Percentiles rank a stretch among this genome's conserved stretches.
phyloP scores from a whole-genome alignment of 2,329 filamentous ascomycete species.

The Zymoseptoria tritici region DNA sequence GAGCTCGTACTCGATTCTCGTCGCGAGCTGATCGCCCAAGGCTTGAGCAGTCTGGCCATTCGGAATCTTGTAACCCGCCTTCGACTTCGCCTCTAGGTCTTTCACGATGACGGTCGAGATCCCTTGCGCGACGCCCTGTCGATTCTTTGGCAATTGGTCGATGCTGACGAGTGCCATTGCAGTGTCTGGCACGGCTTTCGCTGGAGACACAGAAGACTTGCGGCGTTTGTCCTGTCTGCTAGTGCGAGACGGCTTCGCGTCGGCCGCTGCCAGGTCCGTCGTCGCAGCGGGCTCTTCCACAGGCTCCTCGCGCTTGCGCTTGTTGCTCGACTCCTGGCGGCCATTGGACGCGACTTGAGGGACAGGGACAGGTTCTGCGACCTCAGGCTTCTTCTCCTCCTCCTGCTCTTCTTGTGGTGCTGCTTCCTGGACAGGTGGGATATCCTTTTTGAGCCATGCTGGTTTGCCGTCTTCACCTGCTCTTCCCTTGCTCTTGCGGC shows the following conservation, averaged over 20 bases:
- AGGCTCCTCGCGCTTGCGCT: slow-evolving; percentile 27
- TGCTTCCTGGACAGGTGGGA: slow-evolving; percentile 8
- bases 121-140: slow-evolving; percentile 62
- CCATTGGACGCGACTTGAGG: neutral
- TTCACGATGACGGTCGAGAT: slow-evolving; percentile 63
- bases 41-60: slow-evolving; percentile 57
- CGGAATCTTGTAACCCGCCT: slow-evolving; percentile 56
- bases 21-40: slow-evolving; percentile 61
- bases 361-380: neutral
- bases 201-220: slow-evolving; percentile 23
- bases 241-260: slow-evolving; percentile 16
- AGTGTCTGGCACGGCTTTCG: slow-evolving; percentile 18
- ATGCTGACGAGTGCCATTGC: slow-evolving; percentile 32
- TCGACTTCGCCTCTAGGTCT: slow-evolving; percentile 59
- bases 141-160: slow-evolving; percentile 53
- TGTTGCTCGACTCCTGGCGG: slow-evolving; percentile 20
- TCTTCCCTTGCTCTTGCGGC: slow-evolving; percentile 47
- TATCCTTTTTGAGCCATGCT: slow-evolving; percentile 28
- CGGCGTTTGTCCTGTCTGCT: slow-evolving; percentile 29
- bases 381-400: slow-evolving; percentile 3
- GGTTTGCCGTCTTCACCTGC: slow-evolving; percentile 23
- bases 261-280: slow-evolving; percentile 6
- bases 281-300: slow-evolving; percentile 11
- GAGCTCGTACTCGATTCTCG: slow-evolving; percentile 70
- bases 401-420: slow-evolving; percentile 4